Base-by-base conservation (phyloP, 345 rosid genomes). In the Anacardium occidentale region DNA sequence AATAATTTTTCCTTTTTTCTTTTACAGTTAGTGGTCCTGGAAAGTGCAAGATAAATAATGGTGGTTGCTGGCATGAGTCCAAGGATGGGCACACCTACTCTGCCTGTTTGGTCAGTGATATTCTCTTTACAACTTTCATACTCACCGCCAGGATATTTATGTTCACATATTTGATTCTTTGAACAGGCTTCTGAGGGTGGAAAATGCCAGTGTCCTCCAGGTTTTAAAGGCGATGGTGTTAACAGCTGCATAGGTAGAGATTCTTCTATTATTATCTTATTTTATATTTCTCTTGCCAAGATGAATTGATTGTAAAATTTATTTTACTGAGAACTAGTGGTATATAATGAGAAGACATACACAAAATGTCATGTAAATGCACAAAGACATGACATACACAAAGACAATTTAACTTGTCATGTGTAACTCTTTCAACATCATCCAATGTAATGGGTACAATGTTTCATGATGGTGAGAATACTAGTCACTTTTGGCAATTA, bases 141-240 rank as follows among this genome's bases (percentile, higher is more conserved):
- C n/a, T 1, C 18, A 10, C 53, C 15, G 0, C 22, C 12, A 40
- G 53, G 47, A 26, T 29, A 29, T 72, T 70, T 62, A 60, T 24
- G 12, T 54, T 72, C 4, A 78, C 62, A 17, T 74, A 76, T 64
- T 66, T 66, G 53, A 21, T 26, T 45, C 69, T 70, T 54, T 70
- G 29, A 78, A 63, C 84, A 95, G 99, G 98, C 87, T 82, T 68
- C 64, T 52, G 94, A 85, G 72, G 88, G 64, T 69, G 85, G 77
- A 71, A 91, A 88, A 64, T 96, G 99, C 69, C 80, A 91, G 57
- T 96, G 99, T 68, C 99, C 99, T 78, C 73, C 80, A 1, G 99
- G 99, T 61, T 91, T 93, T 51, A 90, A 83, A 81, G 99, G 99
- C 42, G 99, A 93, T 11, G 98, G 98, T 65, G 75, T 83, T 61